These are phyloP conservation scores for Septoria petroselini DNA, from an alignment of 2,329 filamentous ascomycete genomes.

Conservation along the genomic window DNA sequence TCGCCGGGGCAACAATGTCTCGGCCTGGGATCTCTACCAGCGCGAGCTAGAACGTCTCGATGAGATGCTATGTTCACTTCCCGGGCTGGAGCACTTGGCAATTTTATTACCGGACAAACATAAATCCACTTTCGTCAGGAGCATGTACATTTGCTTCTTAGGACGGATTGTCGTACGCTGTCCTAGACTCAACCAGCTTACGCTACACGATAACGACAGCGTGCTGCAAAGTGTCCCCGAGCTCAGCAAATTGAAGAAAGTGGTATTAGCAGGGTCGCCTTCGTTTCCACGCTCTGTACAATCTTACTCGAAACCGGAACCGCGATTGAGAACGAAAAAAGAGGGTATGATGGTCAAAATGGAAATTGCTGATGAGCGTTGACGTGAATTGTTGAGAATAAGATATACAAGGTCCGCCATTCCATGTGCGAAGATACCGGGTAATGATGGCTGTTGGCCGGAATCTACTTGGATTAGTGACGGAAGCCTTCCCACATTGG, in stretches of 20 bases:
- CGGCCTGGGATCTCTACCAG: slow-evolving; percentile 31
- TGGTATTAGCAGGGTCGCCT: slow-evolving; percentile 13
- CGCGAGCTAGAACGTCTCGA: slow-evolving; percentile 29
- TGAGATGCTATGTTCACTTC: slow-evolving; percentile 23
- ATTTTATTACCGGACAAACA: slow-evolving; percentile 25
- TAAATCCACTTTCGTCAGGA: slow-evolving; percentile 27
- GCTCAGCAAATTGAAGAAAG: slow-evolving; percentile 17
- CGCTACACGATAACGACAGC: slow-evolving; percentile 21
- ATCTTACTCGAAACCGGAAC: neutral
- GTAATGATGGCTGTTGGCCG: no score
- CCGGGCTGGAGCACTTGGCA: slow-evolving; percentile 24
- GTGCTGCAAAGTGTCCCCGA: slow-evolving; percentile 21
- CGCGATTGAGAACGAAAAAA: neutral
- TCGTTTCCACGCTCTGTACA: neutral
- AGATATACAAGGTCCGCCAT: no score
- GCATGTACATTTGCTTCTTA: slow-evolving; percentile 31
- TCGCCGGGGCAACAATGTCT: slow-evolving; percentile 3
- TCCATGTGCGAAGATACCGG: no score
- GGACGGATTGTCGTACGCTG: slow-evolving; percentile 22
- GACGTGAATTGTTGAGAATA: neutral
- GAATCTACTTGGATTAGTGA: no score
- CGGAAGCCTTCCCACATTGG: no score
- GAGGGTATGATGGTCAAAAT: slow-evolving; percentile 8
- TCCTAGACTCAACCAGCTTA: slow-evolving; percentile 21
- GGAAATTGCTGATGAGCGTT: slow-evolving; percentile 3